phyloP scores from a whole-genome alignment of 495 filamentous ascomycete species.

The Aspergillus kassunensis region DNA sequence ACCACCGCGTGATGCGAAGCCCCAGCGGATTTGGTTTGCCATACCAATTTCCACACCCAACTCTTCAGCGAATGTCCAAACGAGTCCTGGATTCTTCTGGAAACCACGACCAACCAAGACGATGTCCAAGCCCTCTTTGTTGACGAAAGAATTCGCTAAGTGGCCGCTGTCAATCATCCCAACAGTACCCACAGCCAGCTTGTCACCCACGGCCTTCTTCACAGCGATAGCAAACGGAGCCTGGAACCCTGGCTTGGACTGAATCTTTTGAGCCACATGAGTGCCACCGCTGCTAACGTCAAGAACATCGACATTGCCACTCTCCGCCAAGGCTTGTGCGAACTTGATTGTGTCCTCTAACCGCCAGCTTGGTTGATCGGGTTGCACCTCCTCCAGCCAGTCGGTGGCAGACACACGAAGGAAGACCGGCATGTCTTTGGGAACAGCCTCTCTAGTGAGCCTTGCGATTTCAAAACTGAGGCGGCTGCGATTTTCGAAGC shows the following conservation, averaged over 20 bases:
- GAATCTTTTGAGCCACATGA: slow-evolving; percentile 57
- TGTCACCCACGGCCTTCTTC: slow-evolving; percentile 59
- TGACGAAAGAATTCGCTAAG: slow-evolving; percentile 53
- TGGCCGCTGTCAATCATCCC: slow-evolving; percentile 59
- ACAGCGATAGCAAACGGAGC: slow-evolving; percentile 58
- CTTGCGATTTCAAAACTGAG: slow-evolving; percentile 14
- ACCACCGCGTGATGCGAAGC: slow-evolving; percentile 17
- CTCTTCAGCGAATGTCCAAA: slow-evolving; percentile 64
- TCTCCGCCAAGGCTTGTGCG: slow-evolving; percentile 48
- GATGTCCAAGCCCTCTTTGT: slow-evolving; percentile 57
- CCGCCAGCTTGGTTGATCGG: slow-evolving; percentile 52
- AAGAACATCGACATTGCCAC: slow-evolving; percentile 58
- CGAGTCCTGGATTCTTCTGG: slow-evolving; percentile 59
- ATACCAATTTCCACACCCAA: slow-evolving; percentile 53
- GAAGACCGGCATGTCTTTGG: slow-evolving; percentile 61
- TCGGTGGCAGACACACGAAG: slow-evolving; percentile 61
- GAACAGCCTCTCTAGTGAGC: slow-evolving; percentile 38
- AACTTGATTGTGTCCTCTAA: slow-evolving; percentile 53
- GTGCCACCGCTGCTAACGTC: slow-evolving; percentile 65
- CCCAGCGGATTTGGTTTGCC: slow-evolving; percentile 64
- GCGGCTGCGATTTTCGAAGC: slow-evolving; percentile 57
- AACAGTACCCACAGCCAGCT: slow-evolving; percentile 56
- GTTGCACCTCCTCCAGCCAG: slow-evolving; percentile 51
- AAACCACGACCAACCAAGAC: slow-evolving; percentile 62
- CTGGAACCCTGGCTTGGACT: slow-evolving; percentile 59